Base-by-base conservation (phyloP, 345 rosid species). In the Populus nigra region DNA sequence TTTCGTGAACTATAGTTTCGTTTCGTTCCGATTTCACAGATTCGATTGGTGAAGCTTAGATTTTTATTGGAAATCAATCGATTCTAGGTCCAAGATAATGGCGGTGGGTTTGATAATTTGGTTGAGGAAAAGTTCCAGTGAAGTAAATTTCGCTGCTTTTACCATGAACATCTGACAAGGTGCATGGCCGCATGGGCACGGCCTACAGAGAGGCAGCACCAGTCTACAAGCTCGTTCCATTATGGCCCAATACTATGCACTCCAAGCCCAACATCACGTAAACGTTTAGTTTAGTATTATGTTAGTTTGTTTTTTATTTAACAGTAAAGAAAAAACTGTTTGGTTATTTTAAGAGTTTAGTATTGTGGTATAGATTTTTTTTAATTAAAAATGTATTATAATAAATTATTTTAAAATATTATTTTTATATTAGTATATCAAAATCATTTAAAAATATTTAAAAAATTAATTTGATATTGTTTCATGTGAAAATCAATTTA, bases 1-100 rank as follows among this genome's bases (percentile, higher is more conserved):
- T 91, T 86, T 81, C 77, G 29, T 35, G 29, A 61, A 63, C 36
- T 25, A 39, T 31, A 29, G 15, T 45, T 72, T 33, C 18, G 22
- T 45, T 72, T 33, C 8, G 15, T 5, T 71, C n/a, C 3, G 10
- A 59, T 72, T 31, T 45, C 29, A 27, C 12, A 43, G 23, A 63
- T 33, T 66, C 25, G 63, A 47, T 7, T 17, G 43, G 17, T 7
- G 2, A 61, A 43, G 18, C 17, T 47, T 47, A 0, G 45, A 41
- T 10, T 41, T 41, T n/a, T 59, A 3, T 23, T 59, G 11, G 29
- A 59, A 59, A 59, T 59, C 16, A n/a, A 9, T n/a, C 29, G 65
- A 59, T n/a, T 59, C 15, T 23, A n/a, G 65, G n/a, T 59, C 65
- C 65, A 23, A 11, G 65, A 23, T n/a, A 3, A 25, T 9, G 65